Percentiles rank a stretch among this genome's conserved stretches.
Evolutionary conservation across 1,284 basidiomycete genomes (phyloP).

Genomic region (Phellopilus nigrolimitatus): DNA sequence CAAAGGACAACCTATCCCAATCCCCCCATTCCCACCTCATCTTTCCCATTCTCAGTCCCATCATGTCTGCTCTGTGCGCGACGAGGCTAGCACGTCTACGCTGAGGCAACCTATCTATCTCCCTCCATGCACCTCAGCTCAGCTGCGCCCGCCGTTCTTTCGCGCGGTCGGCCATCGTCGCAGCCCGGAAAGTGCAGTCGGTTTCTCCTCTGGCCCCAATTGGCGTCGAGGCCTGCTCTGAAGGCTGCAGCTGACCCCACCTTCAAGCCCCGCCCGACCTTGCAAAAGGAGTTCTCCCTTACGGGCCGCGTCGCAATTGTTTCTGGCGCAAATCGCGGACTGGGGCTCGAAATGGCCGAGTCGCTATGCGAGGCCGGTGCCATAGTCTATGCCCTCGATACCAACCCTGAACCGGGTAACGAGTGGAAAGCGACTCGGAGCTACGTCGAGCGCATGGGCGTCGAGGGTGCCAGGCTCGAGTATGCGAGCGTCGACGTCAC

Average conservation of each 20-base stretch:
- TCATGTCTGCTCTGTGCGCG: not conserved
- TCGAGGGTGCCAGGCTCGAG: constrained; percentile 47
- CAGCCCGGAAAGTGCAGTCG: constrained; percentile 34
- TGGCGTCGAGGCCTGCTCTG: constrained; percentile 58
- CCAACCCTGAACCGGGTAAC: constrained; percentile 56
- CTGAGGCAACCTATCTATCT: not conserved
- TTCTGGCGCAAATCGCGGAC: constrained; percentile 75
- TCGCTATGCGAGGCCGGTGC: constrained; percentile 76
- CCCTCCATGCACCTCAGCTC: not conserved
- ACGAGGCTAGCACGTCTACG: not conserved
- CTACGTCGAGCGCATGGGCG: constrained; percentile 44
- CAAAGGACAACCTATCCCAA: too few species aligned
- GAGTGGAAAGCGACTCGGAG: constrained; percentile 60
- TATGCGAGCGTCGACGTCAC: constrained; percentile 65
- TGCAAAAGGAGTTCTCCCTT: constrained; percentile 73
- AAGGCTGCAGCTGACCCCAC: constrained; percentile 34
- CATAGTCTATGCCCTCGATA: constrained; percentile 73
- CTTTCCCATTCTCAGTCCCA: not conserved
- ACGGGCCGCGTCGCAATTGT: constrained; percentile 71
- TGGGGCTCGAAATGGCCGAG: constrained; percentile 80
- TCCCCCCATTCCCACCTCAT: not conserved
- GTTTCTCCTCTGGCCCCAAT: constrained; percentile 53
- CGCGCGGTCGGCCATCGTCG: not conserved
- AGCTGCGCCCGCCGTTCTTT: not conserved
- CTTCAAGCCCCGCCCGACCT: constrained; percentile 38